Evolutionary conservation across 345 rosid genomes (phyloP).

Genomic region (Lumnitzera racemosa): DNA sequence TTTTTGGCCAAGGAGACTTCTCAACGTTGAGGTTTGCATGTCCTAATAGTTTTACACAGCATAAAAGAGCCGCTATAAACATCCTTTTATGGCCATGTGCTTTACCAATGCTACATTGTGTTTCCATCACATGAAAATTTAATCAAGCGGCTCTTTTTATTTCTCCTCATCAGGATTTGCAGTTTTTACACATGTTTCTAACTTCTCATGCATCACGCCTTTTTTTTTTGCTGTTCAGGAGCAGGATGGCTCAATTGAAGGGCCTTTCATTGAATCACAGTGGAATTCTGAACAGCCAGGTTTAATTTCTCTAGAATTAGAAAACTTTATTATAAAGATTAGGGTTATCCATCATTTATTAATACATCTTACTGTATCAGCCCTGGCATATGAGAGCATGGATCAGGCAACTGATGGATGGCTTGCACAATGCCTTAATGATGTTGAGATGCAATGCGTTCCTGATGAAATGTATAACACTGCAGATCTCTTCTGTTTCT

Average conservation of each 20-base stretch:
- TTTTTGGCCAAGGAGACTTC: no score
- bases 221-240: conserved; percentile 39
- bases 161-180: no score
- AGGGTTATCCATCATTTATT: background rate
- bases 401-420: conserved; percentile 64
- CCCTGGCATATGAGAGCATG: conserved; percentile 40
- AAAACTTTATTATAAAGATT: background rate
- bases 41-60: no score
- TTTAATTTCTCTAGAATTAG: conserved; percentile 14
- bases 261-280: conserved; percentile 42
- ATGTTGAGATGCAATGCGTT: conserved; percentile 39
- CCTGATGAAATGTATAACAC: conserved; percentile 60
- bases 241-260: conserved; percentile 49
- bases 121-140: no score
- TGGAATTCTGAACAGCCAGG: conserved; percentile 68
- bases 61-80: no score
- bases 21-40: background rate
- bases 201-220: background rate
- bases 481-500: conserved; percentile 10
- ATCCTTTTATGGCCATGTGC: no score
- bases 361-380: conserved; percentile 20
- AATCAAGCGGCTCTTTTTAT: no score
- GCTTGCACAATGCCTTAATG: conserved; percentile 68
- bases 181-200: background rate
- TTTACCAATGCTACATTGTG: no score